Conservation (phyloP, 75 land plant species). For the Sequoia sempervirens region DNA sequence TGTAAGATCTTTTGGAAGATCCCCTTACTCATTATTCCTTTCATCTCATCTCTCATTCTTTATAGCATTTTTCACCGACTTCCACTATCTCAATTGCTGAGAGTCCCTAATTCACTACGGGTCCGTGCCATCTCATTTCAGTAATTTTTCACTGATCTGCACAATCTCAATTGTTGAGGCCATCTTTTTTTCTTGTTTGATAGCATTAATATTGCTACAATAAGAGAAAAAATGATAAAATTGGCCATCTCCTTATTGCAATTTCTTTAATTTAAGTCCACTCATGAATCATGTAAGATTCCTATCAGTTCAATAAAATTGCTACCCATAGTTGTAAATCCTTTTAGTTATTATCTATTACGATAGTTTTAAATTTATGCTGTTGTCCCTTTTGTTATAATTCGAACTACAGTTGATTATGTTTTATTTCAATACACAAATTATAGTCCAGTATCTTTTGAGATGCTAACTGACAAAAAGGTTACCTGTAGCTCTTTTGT, state of each 20-base stretch:
- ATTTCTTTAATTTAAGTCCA: too few species aligned
- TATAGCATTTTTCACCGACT: neutral
- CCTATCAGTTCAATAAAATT: neutral
- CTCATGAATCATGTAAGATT: neutral
- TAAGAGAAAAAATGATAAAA: neutral
- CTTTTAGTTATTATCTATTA: too few species aligned
- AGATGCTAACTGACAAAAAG: neutral
- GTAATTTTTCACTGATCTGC: neutral
- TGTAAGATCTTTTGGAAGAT: neutral
- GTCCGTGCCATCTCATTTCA: neutral
- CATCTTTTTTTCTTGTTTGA: neutral
- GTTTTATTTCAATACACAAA: neutral
- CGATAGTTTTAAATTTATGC: neutral
- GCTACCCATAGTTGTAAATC: neutral
- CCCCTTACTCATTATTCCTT: neutral
- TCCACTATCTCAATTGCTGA: neutral
- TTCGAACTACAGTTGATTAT: neutral
- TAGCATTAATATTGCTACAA: neutral
- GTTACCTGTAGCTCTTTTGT: neutral
- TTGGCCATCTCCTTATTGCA: neutral
- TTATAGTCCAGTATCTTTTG: neutral
- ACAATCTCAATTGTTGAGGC: neutral
- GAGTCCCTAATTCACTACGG: neutral
- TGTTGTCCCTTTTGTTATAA: neutral
- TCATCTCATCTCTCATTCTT: neutral